Conservation (phyloP, 495 filamentous ascomycete species). For the Bathelium albidoporum region DNA sequence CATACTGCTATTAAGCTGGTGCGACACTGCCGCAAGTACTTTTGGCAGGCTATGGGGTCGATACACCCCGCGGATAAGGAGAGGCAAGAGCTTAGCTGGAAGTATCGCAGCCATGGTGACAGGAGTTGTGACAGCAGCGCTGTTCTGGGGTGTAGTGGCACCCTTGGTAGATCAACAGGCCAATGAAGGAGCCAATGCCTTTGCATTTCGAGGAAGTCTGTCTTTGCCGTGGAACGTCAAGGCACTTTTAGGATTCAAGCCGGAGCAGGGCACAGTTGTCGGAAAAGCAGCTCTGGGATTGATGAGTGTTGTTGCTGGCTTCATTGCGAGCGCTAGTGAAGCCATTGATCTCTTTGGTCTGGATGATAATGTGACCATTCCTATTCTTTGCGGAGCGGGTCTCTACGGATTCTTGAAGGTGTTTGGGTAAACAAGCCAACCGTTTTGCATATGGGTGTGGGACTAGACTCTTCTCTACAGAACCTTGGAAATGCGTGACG, state of each 20-base stretch:
- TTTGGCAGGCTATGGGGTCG: conserved; percentile 80
- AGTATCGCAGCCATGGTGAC: conserved; percentile 72
- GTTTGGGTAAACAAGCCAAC: conserved; percentile 50
- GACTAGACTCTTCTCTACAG: background rate
- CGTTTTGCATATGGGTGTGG: background rate
- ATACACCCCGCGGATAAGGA: conserved; percentile 73
- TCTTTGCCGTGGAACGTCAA: conserved; percentile 45
- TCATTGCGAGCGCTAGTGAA: conserved; percentile 80
- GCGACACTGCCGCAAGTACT: conserved; percentile 91
- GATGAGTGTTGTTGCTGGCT: conserved; percentile 77
- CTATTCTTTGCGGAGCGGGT: conserved; percentile 77
- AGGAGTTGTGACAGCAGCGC: conserved; percentile 66
- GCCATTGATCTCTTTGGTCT: conserved; percentile 81
- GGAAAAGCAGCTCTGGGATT: conserved; percentile 69
- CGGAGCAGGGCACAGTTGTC: conserved; percentile 39
- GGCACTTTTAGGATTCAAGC: conserved; percentile 30
- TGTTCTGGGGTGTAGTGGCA: conserved; percentile 81
- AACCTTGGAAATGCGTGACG: background rate
- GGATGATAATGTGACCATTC: conserved; percentile 98
- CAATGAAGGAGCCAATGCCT: conserved; percentile 52
- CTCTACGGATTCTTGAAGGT: conserved; percentile 90
- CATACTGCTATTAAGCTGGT: conserved; percentile 88
- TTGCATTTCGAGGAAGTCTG: conserved; percentile 72
- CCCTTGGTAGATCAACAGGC: conserved; percentile 31
- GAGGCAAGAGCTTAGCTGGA: conserved; percentile 85